These are phyloP conservation scores for Fusarium bulbicola DNA, from an alignment of 2,329 filamentous ascomycete genomes.

Conservation along the genomic window DNA sequence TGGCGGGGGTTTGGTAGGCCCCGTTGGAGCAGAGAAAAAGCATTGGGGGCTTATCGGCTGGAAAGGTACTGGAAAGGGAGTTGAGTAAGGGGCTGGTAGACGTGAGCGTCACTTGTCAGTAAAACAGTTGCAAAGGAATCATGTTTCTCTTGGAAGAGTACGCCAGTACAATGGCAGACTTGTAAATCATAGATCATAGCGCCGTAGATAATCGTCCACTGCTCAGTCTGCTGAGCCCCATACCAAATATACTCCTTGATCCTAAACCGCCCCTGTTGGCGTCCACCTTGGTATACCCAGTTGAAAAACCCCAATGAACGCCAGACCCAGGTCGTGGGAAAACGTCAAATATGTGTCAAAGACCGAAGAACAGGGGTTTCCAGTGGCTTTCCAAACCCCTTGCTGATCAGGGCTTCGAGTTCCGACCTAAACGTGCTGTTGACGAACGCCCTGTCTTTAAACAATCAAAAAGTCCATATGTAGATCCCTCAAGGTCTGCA, in stretches of 20 bases:
- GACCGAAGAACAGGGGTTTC: too few species aligned
- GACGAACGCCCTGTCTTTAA: slow-evolving; percentile 33
- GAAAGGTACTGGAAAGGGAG: not conserved
- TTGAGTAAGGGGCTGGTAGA: not conserved
- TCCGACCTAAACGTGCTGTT: not conserved
- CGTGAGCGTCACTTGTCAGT: not conserved
- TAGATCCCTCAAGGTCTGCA: slow-evolving; percentile 54
- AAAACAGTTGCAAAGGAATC: not conserved
- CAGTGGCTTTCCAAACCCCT: too few species aligned
- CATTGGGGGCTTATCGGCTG: not conserved
- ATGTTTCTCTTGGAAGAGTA: not conserved
- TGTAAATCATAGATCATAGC: slow-evolving; percentile 1
- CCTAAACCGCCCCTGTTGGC: not conserved
- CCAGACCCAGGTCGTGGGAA: not conserved
- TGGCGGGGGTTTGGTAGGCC: not conserved
- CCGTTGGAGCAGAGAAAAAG: not conserved
- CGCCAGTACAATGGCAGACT: not conserved
- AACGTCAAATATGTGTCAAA: not conserved
- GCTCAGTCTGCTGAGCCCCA: not conserved
- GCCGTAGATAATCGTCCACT: not conserved
- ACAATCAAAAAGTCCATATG: slow-evolving; percentile 55
- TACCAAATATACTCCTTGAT: not conserved
- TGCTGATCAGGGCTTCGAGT: not conserved
- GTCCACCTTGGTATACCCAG: not conserved
- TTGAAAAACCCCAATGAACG: not conserved